These are phyloP conservation scores for Aspergillus campestris DNA, from an alignment of 495 filamentous ascomycete genomes.

Conservation along the genomic window DNA sequence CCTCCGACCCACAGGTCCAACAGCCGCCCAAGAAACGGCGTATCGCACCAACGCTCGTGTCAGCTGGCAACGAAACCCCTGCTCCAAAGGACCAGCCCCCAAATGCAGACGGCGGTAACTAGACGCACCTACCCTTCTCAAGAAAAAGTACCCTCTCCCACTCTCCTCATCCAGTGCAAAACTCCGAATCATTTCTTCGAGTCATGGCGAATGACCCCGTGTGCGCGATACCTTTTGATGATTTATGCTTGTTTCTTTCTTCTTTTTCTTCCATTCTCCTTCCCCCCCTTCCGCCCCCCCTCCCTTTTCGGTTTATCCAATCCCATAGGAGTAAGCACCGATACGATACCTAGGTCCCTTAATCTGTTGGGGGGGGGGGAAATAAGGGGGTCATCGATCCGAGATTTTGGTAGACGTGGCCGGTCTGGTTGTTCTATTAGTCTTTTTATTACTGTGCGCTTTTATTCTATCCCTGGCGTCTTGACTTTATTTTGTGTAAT, in stretches of 20 bases:
- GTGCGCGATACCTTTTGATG: not conserved
- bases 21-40: conserved; percentile 63
- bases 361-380: no score
- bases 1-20: conserved; percentile 22
- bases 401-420: no score
- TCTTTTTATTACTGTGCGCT: not conserved
- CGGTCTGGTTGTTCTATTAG: not conserved
- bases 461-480: not conserved
- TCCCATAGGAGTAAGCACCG: not conserved
- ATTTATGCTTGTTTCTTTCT: conserved; percentile 6
- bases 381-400: no score
- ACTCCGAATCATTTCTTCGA: not conserved
- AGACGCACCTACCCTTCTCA: no score
- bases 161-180: no score
- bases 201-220: not conserved
- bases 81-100: conserved; percentile 13
- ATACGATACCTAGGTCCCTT: no score
- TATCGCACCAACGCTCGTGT: conserved; percentile 66
- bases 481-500: no score
- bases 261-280: not conserved
- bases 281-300: not conserved
- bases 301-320: not conserved
- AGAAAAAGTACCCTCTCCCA: no score
- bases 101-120: conserved; percentile 10
- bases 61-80: conserved; percentile 15